Evolutionary conservation across 768 basidiomycete genomes (phyloP), one percentile per base, ranked within the genome.

Genomic region (Chiua virens): DNA sequence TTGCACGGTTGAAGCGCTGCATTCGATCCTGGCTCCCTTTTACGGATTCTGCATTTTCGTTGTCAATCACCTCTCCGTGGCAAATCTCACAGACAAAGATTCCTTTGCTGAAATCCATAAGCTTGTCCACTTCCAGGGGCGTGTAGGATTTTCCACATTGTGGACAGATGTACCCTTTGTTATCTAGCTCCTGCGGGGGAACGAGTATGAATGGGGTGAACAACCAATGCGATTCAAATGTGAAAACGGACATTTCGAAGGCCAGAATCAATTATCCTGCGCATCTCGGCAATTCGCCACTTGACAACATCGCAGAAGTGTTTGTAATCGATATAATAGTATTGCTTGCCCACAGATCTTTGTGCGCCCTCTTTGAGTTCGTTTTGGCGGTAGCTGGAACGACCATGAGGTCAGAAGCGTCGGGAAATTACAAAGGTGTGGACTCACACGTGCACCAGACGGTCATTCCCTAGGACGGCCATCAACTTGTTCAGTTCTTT

Each of bases 251-350:
- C 95, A 70, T 95, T 92, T 57, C 93, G 87, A 58, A 96, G 76
- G 47, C 85, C 86, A 28, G 88, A 85, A 71, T 98, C 94, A 56
- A 99, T 92, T 53, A 83, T 83, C 55, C 85, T 79, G 56, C 90
- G 81, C 92, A 98, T 94, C 65, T 90, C 89, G 5, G 91, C 91
- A 47, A 98, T 83, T 36, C 95, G 80, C 92, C 96, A 99, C 69
- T 98, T 98, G 70, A 96, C 90, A 41, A 98, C 94, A 70, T 98
- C 94, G 72, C 92, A 94, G 66, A 98, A 95, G 64, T 86, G 83
- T 62, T 92, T 84, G 70, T 96, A 94, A 73, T 99, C 87, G 66
- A 99, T 89, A 72, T 92, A 98, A 75, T 91, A 99, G 75, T 98
- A 99, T 63, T 91, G 87, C 62, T 87, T 86, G 55, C 87, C 88